Evolutionary conservation across 805 yeast genomes (phyloP).

Genomic region (Candida insectorum): DNA sequence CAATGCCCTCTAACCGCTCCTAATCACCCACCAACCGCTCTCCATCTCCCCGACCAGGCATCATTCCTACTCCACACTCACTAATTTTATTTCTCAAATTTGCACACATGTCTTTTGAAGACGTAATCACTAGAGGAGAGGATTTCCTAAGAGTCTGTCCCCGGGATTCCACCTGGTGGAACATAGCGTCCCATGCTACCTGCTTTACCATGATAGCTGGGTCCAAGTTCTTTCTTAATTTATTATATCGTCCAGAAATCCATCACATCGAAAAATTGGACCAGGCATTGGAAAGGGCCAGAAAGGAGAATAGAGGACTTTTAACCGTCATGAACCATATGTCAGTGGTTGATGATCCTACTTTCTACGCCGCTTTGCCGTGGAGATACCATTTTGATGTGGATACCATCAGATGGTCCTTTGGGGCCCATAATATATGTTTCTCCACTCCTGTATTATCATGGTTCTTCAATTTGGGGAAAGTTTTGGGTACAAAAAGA

Average conservation of each 20-base stretch:
- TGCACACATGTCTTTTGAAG: constrained; percentile 72
- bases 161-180: constrained; percentile 58
- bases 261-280: constrained; percentile 63
- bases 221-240: constrained; percentile 58
- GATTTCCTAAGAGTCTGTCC: constrained; percentile 66
- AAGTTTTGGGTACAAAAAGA: constrained; percentile 79
- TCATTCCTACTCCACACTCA: no score
- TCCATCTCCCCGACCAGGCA: no score
- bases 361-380: constrained; percentile 84
- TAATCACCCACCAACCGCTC: no score
- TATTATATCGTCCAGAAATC: constrained; percentile 62
- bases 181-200: constrained; percentile 62
- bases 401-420: constrained; percentile 83
- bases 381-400: constrained; percentile 59
- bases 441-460: constrained; percentile 53
- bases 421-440: constrained; percentile 91
- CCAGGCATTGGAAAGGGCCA: constrained; percentile 58
- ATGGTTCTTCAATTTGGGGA: constrained; percentile 80
- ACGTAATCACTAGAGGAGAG: constrained; percentile 70
- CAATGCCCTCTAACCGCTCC: no score
- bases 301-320: constrained; percentile 67
- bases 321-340: constrained; percentile 90
- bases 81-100: no score
- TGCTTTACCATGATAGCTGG: constrained; percentile 62
- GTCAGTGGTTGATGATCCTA: constrained; percentile 91